phyloP scores from a whole-genome alignment of 257 asterid species.

The Fraxinus cuspidata region DNA sequence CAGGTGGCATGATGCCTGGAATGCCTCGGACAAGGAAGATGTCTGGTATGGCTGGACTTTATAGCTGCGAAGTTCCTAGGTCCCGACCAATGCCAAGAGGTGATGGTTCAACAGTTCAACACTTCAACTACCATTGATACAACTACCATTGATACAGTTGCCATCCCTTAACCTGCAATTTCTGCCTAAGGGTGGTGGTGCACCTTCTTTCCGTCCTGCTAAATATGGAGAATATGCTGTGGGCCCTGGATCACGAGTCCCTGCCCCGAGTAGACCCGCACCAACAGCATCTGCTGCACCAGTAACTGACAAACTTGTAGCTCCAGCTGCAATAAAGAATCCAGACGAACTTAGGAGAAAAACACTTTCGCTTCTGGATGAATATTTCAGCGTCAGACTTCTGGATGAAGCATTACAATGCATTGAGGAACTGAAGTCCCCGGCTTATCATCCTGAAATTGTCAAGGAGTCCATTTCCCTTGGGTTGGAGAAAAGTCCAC shows the following conservation, averaged over 20 bases:
- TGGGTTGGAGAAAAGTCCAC: conserved; percentile 74
- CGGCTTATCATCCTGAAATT: conserved; percentile 69
- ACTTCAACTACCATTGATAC: conserved; percentile 67
- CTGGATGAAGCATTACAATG: conserved; percentile 83
- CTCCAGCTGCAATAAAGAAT: conserved; percentile 36
- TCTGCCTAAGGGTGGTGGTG: conserved; percentile 64
- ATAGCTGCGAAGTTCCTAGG: conserved; percentile 40
- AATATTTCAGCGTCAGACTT: conserved; percentile 62
- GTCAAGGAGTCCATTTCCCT: conserved; percentile 70
- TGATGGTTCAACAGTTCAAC: neutral
- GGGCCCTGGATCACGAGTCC: conserved; percentile 44
- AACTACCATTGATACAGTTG: conserved; percentile 55
- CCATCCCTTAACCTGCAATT: conserved; percentile 53
- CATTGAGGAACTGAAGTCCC: conserved; percentile 76
- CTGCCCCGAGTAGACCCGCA: conserved; percentile 38
- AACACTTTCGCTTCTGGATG: conserved; percentile 67
- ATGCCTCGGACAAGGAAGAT: conserved; percentile 87
- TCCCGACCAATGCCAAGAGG: conserved; percentile 65
- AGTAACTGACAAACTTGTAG: conserved; percentile 39
- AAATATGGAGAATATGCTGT: conserved; percentile 38
- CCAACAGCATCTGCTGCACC: conserved; percentile 16
- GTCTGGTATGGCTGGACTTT: conserved; percentile 78
- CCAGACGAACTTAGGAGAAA: conserved; percentile 60
- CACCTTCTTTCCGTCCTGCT: conserved; percentile 41
- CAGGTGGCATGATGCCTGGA: conserved; percentile 98